Conservation (phyloP, 306 rosid species). For the Ammopiptanthus mongolicus region DNA sequence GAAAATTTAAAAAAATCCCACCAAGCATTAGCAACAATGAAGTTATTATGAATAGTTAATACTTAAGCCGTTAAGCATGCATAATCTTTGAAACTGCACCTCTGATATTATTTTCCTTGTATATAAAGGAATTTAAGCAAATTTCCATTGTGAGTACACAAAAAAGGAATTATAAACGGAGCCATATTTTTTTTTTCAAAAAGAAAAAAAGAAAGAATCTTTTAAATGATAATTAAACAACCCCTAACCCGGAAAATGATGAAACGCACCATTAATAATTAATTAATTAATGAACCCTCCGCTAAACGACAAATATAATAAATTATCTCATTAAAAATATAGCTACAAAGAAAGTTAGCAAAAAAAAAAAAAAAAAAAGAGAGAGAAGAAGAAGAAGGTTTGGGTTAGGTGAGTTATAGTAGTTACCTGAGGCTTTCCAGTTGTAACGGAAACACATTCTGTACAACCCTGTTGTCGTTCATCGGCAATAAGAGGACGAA, state of each 20-base stretch:
- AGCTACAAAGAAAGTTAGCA: background rate
- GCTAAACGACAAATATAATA: constrained; percentile 25
- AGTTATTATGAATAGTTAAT: background rate
- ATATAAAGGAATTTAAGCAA: background rate
- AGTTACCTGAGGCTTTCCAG: constrained; percentile 60
- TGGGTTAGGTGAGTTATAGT: background rate
- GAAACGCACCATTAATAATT: background rate
- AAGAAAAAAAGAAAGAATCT: background rate
- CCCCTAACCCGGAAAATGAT: background rate
- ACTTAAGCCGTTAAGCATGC: background rate
- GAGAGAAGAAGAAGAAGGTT: background rate
- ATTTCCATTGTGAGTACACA: constrained; percentile 8
- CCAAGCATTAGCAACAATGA: background rate
- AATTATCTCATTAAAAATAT: background rate
- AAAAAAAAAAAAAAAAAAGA: background rate
- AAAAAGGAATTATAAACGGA: constrained; percentile 5
- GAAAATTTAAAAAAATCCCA: background rate
- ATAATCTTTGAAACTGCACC: background rate
- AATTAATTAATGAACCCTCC: background rate
- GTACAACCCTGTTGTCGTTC: constrained; percentile 68
- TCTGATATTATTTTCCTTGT: background rate
- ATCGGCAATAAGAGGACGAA: constrained; percentile 76
- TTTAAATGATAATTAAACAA: constrained; percentile 2
- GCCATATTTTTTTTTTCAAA: background rate
- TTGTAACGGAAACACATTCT: constrained; percentile 58